Conservation (phyloP, 352 stramenopile species). For the Phytopythium ostracodes region DNA sequence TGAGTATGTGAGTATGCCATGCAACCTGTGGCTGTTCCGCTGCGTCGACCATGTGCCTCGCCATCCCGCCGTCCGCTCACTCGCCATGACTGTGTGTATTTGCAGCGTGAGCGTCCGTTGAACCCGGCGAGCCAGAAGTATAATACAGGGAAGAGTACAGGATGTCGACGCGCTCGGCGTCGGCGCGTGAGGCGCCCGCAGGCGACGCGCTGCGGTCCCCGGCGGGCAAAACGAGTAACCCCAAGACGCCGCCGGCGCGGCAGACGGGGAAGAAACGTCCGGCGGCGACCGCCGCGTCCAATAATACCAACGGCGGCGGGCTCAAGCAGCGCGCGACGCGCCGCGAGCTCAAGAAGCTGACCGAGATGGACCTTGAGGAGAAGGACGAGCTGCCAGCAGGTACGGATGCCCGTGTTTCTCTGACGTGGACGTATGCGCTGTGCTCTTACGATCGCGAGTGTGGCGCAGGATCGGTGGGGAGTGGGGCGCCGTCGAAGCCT, state of each 20-base stretch:
- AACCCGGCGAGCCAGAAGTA: not conserved
- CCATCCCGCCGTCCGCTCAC: not conserved
- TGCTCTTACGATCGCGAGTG: not conserved
- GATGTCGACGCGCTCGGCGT: conserved; percentile 21
- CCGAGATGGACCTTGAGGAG: conserved; percentile 71
- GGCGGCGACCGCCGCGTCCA: conserved; percentile 6
- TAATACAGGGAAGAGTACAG: too few species aligned
- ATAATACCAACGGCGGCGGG: conserved; percentile 10
- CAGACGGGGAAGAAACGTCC: conserved; percentile 38
- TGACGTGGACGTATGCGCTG: not conserved
- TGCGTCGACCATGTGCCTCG: not conserved
- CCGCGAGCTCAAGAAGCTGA: conserved; percentile 76
- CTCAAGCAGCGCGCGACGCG: conserved; percentile 58
- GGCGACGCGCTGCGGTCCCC: conserved; percentile 30
- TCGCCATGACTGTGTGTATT: not conserved
- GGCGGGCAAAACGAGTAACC: conserved; percentile 23
- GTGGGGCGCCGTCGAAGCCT: conserved; percentile 14
- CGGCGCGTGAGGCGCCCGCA: conserved; percentile 24
- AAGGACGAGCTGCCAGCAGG: conserved; percentile 46
- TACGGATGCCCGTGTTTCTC: conserved; percentile 7
- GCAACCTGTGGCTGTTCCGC: not conserved
- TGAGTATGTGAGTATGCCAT: not conserved
- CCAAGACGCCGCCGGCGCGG: conserved; percentile 42
- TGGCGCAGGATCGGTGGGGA: not conserved
- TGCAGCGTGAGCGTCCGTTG: not conserved